Base-by-base conservation (phyloP, 2,329 filamentous ascomycete species). In the Diaporthe batatas region DNA sequence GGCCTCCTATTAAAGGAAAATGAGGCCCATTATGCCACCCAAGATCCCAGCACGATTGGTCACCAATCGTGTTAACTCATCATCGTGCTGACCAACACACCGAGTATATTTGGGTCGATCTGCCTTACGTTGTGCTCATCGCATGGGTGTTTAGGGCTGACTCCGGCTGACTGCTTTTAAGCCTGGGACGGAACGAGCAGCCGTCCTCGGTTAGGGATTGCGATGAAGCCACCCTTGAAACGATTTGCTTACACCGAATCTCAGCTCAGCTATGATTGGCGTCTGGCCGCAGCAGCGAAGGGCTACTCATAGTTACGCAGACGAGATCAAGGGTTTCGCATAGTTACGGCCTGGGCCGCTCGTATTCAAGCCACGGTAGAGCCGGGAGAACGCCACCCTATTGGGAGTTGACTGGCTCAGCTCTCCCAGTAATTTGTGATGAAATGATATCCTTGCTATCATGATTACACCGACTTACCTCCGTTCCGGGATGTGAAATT, bases 111-210 rank as follows among this genome's bases (percentile, higher is more conserved):
- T 67, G 29, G 47, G 7, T 47, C 18, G 11, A 4, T 14, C 32
- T n/a, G 47, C 21, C 32, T 32, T 39, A 36, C 32, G 16, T 10
- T 49, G 8, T 21, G 21, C 4, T 67, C n/a, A 36, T 23, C 47
- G 62, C 32, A 25, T 53, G 62, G 62, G 6, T 49, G 7, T 8
- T 67, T 67, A 67, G 62, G 62, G 62, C 62, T 67, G 62, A 67
- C 62, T 67, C 47, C 62, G 62, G 62, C 44, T 67, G 62, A 67
- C 62, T 67, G 62, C 62, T 29, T 51, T 53, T 18, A 67, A 53
- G 47, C 47, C 62, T 67, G 47, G 39, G 47, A 34, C n/a, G 47
- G 47, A 11, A n/a, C 47, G 51, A 47, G 18, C 32, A 39, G 32
- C 47, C 62, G 54, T 23, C 29, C 29, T 57, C 54, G 54, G 32